Conservation (phyloP, 768 basidiomycete genomes). For the Tricholoma matsutake region DNA sequence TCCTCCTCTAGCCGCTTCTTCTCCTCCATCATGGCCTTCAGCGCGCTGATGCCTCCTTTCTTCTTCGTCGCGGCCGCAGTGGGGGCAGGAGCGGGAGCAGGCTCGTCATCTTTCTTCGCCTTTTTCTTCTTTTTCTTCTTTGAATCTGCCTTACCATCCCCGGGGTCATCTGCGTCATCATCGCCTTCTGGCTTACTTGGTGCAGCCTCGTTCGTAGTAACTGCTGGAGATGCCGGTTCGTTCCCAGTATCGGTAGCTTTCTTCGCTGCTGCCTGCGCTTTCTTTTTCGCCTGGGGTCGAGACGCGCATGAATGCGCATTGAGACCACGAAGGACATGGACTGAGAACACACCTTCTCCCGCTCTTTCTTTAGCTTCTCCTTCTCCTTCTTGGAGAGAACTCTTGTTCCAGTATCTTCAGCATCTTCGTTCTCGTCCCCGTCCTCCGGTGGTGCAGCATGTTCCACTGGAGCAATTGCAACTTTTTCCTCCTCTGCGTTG, state of each 20-base stretch:
- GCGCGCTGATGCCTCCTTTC: conserved; percentile 75
- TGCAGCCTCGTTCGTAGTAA: conserved; percentile 20
- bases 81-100: conserved; percentile 37
- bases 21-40: conserved; percentile 91
- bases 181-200: conserved; percentile 52
- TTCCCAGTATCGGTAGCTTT: conserved; percentile 43
- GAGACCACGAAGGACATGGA: conserved; percentile 3
- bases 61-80: conserved; percentile 54
- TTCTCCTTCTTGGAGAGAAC: conserved; percentile 94
- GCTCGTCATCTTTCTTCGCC: conserved; percentile 57
- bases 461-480: conserved; percentile 21
- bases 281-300: conserved; percentile 81
- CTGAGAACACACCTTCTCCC: conserved; percentile 69
- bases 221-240: conserved; percentile 24
- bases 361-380: conserved; percentile 95
- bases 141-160: conserved; percentile 47
- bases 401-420: conserved; percentile 56
- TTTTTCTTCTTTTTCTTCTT: conserved; percentile 93
- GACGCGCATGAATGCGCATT: conserved; percentile 8
- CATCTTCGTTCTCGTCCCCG: conserved; percentile 46
- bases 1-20: conserved; percentile 89
- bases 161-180: conserved; percentile 62
- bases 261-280: conserved; percentile 88
- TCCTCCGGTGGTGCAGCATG: conserved; percentile 26
- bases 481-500: conserved; percentile 20